A percentile compares a stretch with the other conserved stretches of the same genome.
Conservation (phyloP, 805 yeast genomes). For the Cyberlindnera sargentensis region DNA sequence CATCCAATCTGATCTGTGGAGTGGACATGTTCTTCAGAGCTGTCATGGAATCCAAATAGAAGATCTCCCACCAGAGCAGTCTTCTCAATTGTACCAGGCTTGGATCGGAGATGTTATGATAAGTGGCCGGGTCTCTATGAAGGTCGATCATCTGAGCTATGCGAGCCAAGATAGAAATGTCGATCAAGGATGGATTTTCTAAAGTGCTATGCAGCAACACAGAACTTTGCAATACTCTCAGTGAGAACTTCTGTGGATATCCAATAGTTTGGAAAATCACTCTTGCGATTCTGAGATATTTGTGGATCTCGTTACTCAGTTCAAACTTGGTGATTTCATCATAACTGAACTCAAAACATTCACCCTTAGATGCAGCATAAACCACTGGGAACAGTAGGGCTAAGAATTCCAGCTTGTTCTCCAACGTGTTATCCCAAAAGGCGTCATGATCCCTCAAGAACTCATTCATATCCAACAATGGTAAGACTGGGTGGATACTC, state of each 20-base stretch:
- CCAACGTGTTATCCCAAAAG: slow-evolving; percentile 36
- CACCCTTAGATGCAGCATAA: slow-evolving; percentile 53
- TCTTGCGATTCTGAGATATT: slow-evolving; percentile 42
- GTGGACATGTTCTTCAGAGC: slow-evolving; percentile 48
- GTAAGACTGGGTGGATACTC: slow-evolving; percentile 51
- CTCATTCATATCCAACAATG: slow-evolving; percentile 40
- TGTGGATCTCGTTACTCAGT: slow-evolving; percentile 38
- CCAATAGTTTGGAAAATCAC: slow-evolving; percentile 42
- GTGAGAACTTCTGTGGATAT: slow-evolving; percentile 39
- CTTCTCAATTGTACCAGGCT: slow-evolving; percentile 46
- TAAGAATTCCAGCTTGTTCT: slow-evolving; percentile 37
- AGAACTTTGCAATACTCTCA: slow-evolving; percentile 38
- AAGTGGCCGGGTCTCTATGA: slow-evolving; percentile 53
- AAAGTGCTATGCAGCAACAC: slow-evolving; percentile 45
- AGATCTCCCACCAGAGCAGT: slow-evolving; percentile 62
- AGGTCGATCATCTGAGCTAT: slow-evolving; percentile 49
- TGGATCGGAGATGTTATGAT: slow-evolving; percentile 41
- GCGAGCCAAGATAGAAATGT: slow-evolving; percentile 47
- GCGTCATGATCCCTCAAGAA: slow-evolving; percentile 39
- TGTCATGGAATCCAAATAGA: slow-evolving; percentile 49
- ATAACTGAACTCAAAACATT: slow-evolving; percentile 51
- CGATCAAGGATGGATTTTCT: slow-evolving; percentile 51
- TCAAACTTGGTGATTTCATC: slow-evolving; percentile 24
- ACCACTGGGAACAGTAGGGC: slow-evolving; percentile 45
- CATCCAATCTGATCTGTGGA: slow-evolving; percentile 45